Evolutionary conservation across 2,329 filamentous ascomycete genomes (phyloP).

Genomic region (Ilyonectria robusta): DNA sequence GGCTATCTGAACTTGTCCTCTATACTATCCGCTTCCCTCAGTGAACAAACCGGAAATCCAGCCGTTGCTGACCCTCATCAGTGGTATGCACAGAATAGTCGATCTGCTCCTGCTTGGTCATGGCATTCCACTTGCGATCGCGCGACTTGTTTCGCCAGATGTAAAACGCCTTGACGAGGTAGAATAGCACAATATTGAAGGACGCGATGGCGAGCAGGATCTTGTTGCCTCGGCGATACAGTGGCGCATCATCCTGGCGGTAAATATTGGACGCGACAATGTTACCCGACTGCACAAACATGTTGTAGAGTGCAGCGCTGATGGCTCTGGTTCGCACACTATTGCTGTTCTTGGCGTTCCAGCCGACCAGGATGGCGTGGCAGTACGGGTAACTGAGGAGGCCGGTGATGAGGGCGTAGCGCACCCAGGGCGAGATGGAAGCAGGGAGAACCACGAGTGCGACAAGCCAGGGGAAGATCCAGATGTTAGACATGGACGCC

Average conservation of each 20-base stretch:
- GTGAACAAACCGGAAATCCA: constrained; percentile 68
- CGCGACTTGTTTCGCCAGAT: constrained; percentile 62
- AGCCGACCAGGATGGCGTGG: constrained; percentile 64
- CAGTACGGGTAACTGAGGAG: constrained; percentile 65
- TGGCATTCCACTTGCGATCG: constrained; percentile 58
- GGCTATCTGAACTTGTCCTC: not conserved
- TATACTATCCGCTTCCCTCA: constrained; percentile 42
- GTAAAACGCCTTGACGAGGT: constrained; percentile 62
- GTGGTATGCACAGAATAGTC: constrained; percentile 64
- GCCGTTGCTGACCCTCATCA: constrained; percentile 68
- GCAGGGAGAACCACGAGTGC: constrained; percentile 58
- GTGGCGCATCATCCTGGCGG: constrained; percentile 66
- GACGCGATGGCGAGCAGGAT: constrained; percentile 63
- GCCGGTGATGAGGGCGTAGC: constrained; percentile 54
- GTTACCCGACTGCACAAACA: constrained; percentile 61
- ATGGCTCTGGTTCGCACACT: constrained; percentile 74
- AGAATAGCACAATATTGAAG: constrained; percentile 63
- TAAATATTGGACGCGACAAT: constrained; percentile 61
- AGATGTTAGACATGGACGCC: constrained; percentile 62
- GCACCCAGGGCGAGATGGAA: constrained; percentile 57
- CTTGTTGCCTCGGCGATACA: constrained; percentile 66
- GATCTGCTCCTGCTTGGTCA: constrained; percentile 62
- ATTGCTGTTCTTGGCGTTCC: constrained; percentile 74
- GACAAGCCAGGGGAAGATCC: constrained; percentile 65
- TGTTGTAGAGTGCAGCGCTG: constrained; percentile 73